Evolutionary conservation across 495 filamentous ascomycete species (phyloP), one percentile per base, ranked within the genome.

Genomic region (Penicillium lagena): DNA sequence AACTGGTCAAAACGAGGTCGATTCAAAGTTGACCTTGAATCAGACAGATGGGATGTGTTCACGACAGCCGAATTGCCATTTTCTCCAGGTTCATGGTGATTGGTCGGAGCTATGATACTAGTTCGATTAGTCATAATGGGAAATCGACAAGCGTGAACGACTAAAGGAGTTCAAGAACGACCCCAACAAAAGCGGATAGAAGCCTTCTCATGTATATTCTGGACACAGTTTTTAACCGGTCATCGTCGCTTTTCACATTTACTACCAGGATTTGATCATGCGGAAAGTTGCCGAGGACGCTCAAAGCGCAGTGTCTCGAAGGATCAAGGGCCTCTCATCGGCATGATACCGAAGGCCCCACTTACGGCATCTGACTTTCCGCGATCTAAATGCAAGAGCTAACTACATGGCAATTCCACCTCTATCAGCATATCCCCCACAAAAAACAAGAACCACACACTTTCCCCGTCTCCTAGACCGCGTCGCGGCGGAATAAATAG

Each of bases 1-100:
- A 75, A 65, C 40, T 58, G 52, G n/a, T 71, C 62, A 46, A 75
- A 75, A 10, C 29, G 22, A 12, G 52, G 45, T 17, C 12, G 39
- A 10, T 7, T 41, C 3, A 34, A 10, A 34, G 7, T 12, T 34
- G 32, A 34, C n/a, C 9, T 7, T 34, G 32, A 34, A 34, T 11
- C 32, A 34, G 32, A 22, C 22, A 22, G 4, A 22, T 22, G 2
- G 4, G 2, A 22, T 32, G 32, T 40, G 12, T 40, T 37, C 15
- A 31, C 40, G 35, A 37, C 27, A 38, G 7, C 37, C 15, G 27
- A 22, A 3, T 22, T 22, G 22, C 22, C 22, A 6, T 22, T 22
- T 22, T 22, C 22, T 22, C 22, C 22, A 4, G 22, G 22, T 22
- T 22, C 22, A 22, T 22, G 2, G 32, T 34, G 10, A 9, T 12